These are phyloP conservation scores for Penicillium alfredii DNA, from an alignment of 495 filamentous ascomycete genomes.

Conservation along the genomic window DNA sequence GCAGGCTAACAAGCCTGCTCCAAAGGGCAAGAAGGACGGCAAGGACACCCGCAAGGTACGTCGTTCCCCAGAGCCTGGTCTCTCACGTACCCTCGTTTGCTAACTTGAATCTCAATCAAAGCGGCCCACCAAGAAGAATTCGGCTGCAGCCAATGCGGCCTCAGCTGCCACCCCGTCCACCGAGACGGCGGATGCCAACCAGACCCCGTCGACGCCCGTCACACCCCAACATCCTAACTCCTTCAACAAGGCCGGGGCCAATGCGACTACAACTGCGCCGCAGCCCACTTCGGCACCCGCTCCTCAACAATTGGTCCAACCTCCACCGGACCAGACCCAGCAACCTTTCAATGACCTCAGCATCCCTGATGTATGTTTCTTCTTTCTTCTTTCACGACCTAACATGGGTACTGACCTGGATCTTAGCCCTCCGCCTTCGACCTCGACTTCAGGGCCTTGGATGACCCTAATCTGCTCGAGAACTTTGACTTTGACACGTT, in stretches of 20 bases:
- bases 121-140: conserved; percentile 59
- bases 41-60: conserved; percentile 74
- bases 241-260: conserved; percentile 53
- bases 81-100: too few relatives aligned
- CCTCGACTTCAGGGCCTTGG: conserved; percentile 57
- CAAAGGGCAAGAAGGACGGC: conserved; percentile 73
- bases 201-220: conserved; percentile 77
- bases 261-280: conserved; percentile 40
- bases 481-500: conserved; percentile 97
- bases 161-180: conserved; percentile 64
- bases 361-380: conserved; percentile 37
- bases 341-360: conserved; percentile 32
- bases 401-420: conserved; percentile 21
- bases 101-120: conserved; percentile 9
- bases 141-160: conserved; percentile 52
- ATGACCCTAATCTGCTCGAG: conserved; percentile 67
- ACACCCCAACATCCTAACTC: conserved; percentile 69
- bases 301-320: conserved; percentile 38
- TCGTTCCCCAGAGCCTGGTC: neutral
- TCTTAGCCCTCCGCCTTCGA: conserved; percentile 34
- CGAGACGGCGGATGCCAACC: conserved; percentile 60
- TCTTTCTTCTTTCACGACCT: conserved; percentile 18
- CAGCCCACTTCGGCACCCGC: conserved; percentile 40
- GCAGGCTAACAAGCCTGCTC: conserved; percentile 67
- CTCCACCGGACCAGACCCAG: conserved; percentile 40